Base-by-base conservation (phyloP, 1,284 basidiomycete species). In the Hemileia vastatrix region DNA sequence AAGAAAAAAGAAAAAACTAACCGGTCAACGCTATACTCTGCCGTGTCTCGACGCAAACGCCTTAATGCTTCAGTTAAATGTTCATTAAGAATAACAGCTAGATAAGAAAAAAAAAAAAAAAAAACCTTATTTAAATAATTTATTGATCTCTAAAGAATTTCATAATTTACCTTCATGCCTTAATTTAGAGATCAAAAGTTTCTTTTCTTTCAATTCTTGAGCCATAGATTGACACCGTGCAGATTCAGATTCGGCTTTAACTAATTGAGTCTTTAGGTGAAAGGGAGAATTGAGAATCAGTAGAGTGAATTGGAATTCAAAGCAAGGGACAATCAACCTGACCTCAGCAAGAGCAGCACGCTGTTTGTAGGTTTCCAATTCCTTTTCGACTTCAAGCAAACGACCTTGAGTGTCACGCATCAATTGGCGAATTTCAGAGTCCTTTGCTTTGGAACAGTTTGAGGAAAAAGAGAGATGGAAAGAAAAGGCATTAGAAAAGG, bases 41-140 rank as follows among this genome's bases (percentile, higher is more conserved):
- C 84, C 2, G 88, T 86, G 65, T 86, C 88, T 67, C 86, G 86
- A 40, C 91, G 84, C 50, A 98, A 80, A 21, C 94, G 84, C 13
- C 93, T 86, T n/a, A 99, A 82, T 0, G 95, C 93, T 76, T 97
- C 93, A 68, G 92, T 96, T 6, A 99, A 81, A 72, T 99, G 94
- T 73, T 98, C 94, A 71, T 98, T 97, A 72, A 94, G 85, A 62
- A 97, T 92, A 6, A 95, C 90, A 53, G 87, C 91, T 93, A 67
- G 66, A 27, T n/a, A n/a, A n/a, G n/a, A n/a, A n/a, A n/a, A n/a
- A n/a, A n/a, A n/a, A n/a, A n/a, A n/a, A n/a, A n/a, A n/a, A n/a
- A n/a, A n/a, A n/a, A n/a, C n/a, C n/a, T n/a, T n/a, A n/a, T n/a
- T n/a, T n/a, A n/a, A n/a, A n/a, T n/a, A n/a, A n/a, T n/a, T n/a